A percentile compares a stretch with the other conserved stretches of the same genome.
phyloP scores from a whole-genome alignment of 2,329 filamentous ascomycete genomes.

The Grosmannia clavigera region DNA sequence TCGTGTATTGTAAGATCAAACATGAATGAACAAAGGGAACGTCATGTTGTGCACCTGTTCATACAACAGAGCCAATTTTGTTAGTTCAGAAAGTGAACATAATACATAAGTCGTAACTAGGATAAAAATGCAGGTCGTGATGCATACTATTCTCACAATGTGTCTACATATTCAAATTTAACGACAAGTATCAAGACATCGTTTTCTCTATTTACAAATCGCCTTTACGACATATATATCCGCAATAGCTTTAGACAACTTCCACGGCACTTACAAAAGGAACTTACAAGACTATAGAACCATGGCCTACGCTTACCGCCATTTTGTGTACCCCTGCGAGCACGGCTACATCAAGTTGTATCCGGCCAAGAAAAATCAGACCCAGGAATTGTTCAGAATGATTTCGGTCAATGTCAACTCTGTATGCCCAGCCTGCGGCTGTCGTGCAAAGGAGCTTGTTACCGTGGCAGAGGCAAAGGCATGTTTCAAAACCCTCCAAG shows the following conservation, averaged over 20 bases:
- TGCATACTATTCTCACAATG: not conserved
- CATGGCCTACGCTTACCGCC: not conserved
- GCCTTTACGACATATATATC: not conserved
- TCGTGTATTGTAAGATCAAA: not conserved
- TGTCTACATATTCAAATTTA: not conserved
- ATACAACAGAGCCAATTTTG: not conserved
- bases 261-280: not conserved
- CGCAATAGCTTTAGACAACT: not conserved
- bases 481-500: not conserved
- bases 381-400: not conserved
- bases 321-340: slow-evolving; percentile 6
- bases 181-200: not conserved
- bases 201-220: not conserved
- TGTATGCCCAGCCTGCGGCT: not conserved
- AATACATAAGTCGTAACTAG: not conserved
- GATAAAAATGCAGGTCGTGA: not conserved
- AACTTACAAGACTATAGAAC: not conserved
- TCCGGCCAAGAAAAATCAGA: not conserved
- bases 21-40: not conserved
- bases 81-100: not conserved
- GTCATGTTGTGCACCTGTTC: not conserved
- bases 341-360: slow-evolving; percentile 1
- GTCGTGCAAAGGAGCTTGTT: not conserved
- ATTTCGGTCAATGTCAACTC: not conserved
- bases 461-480: not conserved